Percentiles rank a stretch among this genome's conserved stretches.
Conservation (phyloP, 768 basidiomycete genomes). For the Mrakia frigida region DNA sequence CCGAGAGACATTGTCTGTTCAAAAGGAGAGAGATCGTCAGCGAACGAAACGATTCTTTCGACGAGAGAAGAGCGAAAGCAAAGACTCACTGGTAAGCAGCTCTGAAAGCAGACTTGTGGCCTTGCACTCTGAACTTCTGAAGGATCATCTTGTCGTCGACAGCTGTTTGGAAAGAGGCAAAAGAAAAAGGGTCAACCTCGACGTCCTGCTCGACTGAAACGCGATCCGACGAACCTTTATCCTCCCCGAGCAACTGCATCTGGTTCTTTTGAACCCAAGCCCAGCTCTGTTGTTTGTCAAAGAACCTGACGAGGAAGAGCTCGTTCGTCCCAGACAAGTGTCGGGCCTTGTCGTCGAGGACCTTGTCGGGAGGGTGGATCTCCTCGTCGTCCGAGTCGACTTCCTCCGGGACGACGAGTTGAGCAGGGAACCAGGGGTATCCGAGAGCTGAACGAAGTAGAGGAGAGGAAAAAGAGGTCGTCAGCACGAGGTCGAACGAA, state of each 20-base stretch:
- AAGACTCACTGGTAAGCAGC: not conserved
- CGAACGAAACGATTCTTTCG: not conserved
- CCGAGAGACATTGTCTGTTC: not conserved
- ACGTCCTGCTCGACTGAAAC: not conserved
- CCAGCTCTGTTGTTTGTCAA: not conserved
- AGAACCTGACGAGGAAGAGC: not conserved
- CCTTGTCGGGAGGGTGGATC: slow-evolving; percentile 51
- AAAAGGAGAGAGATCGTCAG: not conserved
- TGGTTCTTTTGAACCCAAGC: not conserved
- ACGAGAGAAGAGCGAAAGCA: not conserved
- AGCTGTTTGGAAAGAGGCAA: not conserved
- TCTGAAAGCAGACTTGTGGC: not conserved
- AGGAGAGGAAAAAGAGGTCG: slow-evolving; percentile 44
- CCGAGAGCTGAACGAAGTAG: slow-evolving; percentile 41
- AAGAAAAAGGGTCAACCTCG: not conserved
- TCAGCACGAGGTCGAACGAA: not conserved
- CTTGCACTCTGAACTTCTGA: not conserved
- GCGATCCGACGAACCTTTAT: not conserved
- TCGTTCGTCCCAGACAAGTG: not conserved
- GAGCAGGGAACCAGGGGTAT: slow-evolving; percentile 85
- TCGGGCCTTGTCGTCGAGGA: slow-evolving; percentile 32
- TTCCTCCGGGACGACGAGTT: slow-evolving; percentile 56
- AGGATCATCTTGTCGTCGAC: not conserved
- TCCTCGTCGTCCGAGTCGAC: slow-evolving; percentile 47
- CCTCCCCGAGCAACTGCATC: slow-evolving; percentile 3